Conservation (phyloP, 208 protist species). For the Acanthamoeba quina region DNA sequence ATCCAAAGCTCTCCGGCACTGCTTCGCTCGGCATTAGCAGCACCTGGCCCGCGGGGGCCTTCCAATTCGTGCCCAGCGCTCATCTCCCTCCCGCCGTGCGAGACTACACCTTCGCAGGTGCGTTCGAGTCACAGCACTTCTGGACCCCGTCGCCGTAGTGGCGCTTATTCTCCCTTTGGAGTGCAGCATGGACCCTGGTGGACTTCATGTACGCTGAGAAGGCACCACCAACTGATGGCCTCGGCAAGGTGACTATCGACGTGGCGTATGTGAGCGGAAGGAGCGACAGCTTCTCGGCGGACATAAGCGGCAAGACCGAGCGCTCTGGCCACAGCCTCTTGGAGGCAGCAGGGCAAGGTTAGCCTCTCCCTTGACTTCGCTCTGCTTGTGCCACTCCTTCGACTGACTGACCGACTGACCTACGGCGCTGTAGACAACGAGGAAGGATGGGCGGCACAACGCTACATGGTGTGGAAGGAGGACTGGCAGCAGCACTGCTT, state of each 20-base stretch:
- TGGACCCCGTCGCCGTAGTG: neutral
- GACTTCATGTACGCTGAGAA: neutral
- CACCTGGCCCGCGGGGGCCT: constrained; percentile 29
- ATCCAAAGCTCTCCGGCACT: neutral
- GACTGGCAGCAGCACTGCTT: constrained; percentile 53
- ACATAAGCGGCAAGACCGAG: neutral
- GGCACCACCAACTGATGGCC: neutral
- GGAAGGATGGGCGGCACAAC: neutral
- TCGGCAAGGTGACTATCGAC: constrained; percentile 23
- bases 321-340: neutral
- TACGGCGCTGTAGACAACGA: neutral
- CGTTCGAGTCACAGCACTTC: neutral
- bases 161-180: neutral
- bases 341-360: neutral
- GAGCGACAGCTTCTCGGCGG: neutral
- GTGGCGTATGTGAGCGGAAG: neutral
- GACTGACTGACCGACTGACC: neutral
- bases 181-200: neutral
- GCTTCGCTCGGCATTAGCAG: neutral
- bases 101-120: constrained; percentile 1
- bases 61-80: constrained; percentile 7
- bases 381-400: neutral
- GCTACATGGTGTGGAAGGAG: constrained; percentile 21
- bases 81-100: neutral
- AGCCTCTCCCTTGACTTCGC: neutral